A percentile compares a stretch with the other conserved stretches of the same genome.
Conservation (phyloP, 2,329 filamentous ascomycete species). For the Neurospora sp. region DNA sequence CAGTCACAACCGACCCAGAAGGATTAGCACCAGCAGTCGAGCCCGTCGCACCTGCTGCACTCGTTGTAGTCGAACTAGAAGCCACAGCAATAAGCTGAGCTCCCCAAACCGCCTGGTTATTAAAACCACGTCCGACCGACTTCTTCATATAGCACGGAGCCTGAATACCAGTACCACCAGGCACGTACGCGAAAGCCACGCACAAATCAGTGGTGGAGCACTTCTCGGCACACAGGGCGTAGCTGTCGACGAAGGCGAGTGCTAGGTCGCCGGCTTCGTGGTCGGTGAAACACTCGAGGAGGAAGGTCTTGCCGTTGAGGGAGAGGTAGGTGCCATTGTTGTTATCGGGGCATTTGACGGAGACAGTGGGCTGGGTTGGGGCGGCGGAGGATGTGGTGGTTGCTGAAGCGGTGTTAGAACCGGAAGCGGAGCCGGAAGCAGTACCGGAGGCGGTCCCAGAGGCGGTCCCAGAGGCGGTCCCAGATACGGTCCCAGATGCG, state of each 20-base stretch:
- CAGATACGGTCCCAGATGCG: neutral
- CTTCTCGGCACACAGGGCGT: constrained; percentile 5
- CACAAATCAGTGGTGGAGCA: constrained; percentile 8
- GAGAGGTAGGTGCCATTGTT: constrained; percentile 5
- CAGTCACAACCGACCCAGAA: neutral
- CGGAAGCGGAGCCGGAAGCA: neutral
- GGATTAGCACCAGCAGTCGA: neutral
- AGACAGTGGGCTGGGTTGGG: constrained; percentile 1
- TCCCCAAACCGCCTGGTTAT: constrained; percentile 7
- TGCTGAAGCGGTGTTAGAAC: neutral
- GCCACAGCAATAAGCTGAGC: constrained; percentile 3
- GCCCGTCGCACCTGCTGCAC: neutral
- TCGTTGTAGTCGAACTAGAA: neutral
- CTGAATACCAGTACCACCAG: neutral
- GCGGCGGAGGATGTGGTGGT: constrained; percentile 1
- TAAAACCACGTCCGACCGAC: constrained; percentile 1
- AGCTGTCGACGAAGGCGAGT: constrained; percentile 5
- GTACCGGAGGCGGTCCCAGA: neutral
- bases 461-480: neutral
- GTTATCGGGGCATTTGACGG: constrained; percentile 6
- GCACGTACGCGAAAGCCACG: constrained; percentile 7
- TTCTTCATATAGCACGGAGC: constrained; percentile 10
- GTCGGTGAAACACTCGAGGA: constrained; percentile 11
- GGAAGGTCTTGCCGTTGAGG: constrained; percentile 5
- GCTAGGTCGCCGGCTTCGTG: constrained; percentile 5